Percentiles rank a stretch among this genome's conserved stretches.
phyloP scores from a whole-genome alignment of 179 eudicot genomes.

The Amaranthus tricolor region DNA sequence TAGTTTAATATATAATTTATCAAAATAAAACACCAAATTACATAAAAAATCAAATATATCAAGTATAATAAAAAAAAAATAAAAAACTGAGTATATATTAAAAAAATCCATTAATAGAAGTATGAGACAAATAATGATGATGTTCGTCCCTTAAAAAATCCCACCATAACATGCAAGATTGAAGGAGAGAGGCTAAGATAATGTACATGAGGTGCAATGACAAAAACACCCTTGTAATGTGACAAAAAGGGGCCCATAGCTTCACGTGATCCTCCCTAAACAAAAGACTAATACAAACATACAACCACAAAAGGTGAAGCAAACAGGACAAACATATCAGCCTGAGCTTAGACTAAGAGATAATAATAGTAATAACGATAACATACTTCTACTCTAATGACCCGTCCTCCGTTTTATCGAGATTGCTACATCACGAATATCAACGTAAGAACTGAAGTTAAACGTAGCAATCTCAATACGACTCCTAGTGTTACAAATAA shows the following conservation, averaged over 20 bases:
- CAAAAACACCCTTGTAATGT: constrained; percentile 1
- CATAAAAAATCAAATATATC: neutral
- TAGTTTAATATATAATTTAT: too few relatives aligned
- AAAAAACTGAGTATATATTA: too few relatives aligned
- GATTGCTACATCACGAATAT: too few relatives aligned
- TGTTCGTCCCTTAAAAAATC: neutral
- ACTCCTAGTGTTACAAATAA: neutral
- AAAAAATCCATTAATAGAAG: neutral
- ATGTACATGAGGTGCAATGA: neutral
- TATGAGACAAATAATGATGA: neutral
- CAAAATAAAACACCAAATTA: neutral
- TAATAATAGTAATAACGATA: too few relatives aligned
- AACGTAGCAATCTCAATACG: neutral
- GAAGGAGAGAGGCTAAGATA: neutral
- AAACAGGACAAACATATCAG: neutral
- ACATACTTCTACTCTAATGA: too few relatives aligned
- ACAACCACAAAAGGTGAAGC: neutral
- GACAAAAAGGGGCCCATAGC: constrained; percentile 5
- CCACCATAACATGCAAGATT: neutral
- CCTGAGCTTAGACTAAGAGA: too few relatives aligned
- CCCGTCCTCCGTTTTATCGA: too few relatives aligned
- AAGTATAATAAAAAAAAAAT: neutral
- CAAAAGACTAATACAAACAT: neutral
- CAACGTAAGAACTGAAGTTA: too few relatives aligned
- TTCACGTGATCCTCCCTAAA: constrained; percentile 15